Evolutionary conservation across 345 rosid genomes (phyloP).

Genomic region (Zanthoxylum bungeanum): DNA sequence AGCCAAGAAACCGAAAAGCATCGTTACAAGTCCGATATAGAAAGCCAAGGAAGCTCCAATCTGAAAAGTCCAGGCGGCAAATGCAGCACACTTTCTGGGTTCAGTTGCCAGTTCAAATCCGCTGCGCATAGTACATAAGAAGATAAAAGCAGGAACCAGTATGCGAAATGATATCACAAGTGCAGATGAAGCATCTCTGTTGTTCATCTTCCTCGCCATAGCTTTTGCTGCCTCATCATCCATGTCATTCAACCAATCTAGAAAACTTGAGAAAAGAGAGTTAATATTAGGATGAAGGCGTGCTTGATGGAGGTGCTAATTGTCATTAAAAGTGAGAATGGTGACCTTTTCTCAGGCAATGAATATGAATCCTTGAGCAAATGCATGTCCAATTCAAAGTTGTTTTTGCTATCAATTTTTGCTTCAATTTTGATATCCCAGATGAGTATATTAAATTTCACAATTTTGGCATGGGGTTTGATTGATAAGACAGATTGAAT

Average conservation of each 20-base stretch:
- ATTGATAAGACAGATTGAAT: not conserved
- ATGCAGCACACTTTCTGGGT: conserved; percentile 17
- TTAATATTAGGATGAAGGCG: not conserved
- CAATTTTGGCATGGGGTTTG: not conserved
- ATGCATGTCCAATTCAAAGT: not conserved
- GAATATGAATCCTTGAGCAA: not conserved
- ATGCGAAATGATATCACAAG: conserved; percentile 11
- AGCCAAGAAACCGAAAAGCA: conserved; percentile 25
- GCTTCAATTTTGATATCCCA: not conserved
- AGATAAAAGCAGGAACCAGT: conserved; percentile 16
- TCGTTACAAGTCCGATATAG: conserved; percentile 24
- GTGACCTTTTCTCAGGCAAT: not conserved
- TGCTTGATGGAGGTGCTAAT: not conserved
- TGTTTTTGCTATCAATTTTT: not conserved
- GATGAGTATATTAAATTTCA: not conserved
- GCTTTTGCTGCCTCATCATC: conserved; percentile 15
- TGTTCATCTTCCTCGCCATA: conserved; percentile 11
- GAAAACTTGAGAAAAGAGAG: not conserved
- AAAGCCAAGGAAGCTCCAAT: conserved; percentile 22
- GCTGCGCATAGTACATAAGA: no score
- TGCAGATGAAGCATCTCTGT: not conserved
- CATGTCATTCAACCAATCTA: not conserved
- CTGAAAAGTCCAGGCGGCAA: conserved; percentile 22
- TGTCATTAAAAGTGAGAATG: not conserved
- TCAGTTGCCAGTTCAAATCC: conserved; percentile 24